Evolutionary conservation across 352 stramenopile genomes (phyloP).

Genomic region (Pythium chondricola): DNA sequence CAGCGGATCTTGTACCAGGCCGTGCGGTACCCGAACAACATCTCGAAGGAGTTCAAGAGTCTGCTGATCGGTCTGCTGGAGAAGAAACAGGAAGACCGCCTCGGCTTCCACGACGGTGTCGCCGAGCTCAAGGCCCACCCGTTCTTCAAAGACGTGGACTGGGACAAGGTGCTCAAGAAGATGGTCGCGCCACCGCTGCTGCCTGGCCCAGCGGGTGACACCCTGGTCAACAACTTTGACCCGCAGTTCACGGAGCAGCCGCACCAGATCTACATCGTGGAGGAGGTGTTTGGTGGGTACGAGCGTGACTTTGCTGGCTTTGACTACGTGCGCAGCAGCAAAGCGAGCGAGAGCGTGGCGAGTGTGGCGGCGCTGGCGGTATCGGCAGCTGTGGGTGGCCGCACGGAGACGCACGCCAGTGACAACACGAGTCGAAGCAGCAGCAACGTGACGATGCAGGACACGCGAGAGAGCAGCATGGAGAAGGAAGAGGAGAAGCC

Average conservation of each 20-base stretch:
- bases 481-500: constrained; percentile 53
- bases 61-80: constrained; percentile 64
- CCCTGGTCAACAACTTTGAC: constrained; percentile 82
- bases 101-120: constrained; percentile 56
- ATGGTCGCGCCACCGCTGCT: constrained; percentile 55
- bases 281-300: constrained; percentile 57
- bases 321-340: constrained; percentile 61
- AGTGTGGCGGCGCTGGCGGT: neutral
- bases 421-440: constrained; percentile 21
- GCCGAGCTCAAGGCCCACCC: constrained; percentile 61
- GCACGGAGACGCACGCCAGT: constrained; percentile 20
- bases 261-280: constrained; percentile 71
- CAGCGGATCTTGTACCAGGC: constrained; percentile 86
- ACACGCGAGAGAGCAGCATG: no score
- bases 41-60: constrained; percentile 70
- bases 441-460: constrained; percentile 30
- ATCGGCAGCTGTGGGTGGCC: constrained; percentile 10
- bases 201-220: constrained; percentile 53
- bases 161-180: constrained; percentile 66
- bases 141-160: constrained; percentile 77
- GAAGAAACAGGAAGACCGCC: constrained; percentile 77
- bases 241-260: constrained; percentile 80
- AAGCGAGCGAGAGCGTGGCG: constrained; percentile 2
- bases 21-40: constrained; percentile 81
- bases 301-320: constrained; percentile 80